These are phyloP conservation scores for Colletotrichum melonis DNA, from an alignment of 2,329 filamentous ascomycete genomes.

Conservation along the genomic window DNA sequence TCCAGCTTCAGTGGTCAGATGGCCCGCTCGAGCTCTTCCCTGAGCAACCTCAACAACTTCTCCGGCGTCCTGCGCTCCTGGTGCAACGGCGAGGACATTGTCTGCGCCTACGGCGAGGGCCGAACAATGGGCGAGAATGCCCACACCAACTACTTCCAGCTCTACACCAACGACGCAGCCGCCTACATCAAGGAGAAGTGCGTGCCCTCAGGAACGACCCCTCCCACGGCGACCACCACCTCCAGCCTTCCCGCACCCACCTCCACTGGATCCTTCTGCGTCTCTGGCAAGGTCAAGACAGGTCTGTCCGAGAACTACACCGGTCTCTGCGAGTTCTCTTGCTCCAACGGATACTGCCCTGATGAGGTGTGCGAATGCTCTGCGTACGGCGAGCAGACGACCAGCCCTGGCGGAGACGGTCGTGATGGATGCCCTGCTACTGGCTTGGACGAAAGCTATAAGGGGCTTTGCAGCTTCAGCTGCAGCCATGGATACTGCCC, in stretches of 20 bases:
- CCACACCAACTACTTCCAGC: constrained; percentile 48
- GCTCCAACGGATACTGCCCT: constrained; percentile 47
- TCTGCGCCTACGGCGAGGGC: constrained; percentile 49
- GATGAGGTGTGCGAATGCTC: constrained; percentile 47
- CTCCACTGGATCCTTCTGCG: constrained; percentile 37
- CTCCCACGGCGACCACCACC: constrained; percentile 14
- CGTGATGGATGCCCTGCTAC: constrained; percentile 46
- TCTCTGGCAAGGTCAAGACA: constrained; percentile 42
- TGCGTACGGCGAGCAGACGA: constrained; percentile 43
- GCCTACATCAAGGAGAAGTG: constrained; percentile 35
- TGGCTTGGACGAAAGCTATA: constrained; percentile 49
- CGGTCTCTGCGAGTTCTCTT: constrained; percentile 49
- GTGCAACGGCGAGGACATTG: constrained; percentile 50
- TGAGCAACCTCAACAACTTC: constrained; percentile 26
- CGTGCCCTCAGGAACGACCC: neutral
- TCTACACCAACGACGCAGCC: constrained; percentile 28
- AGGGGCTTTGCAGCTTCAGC: constrained; percentile 57
- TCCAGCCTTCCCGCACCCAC: constrained; percentile 20
- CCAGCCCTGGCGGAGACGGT: constrained; percentile 38
- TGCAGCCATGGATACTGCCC: constrained; percentile 61
- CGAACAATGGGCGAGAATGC: constrained; percentile 39
- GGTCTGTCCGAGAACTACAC: constrained; percentile 43
- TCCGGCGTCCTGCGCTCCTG: constrained; percentile 42
- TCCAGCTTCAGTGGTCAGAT: constrained; percentile 28
- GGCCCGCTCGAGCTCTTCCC: constrained; percentile 22